Base-by-base conservation (phyloP, 768 basidiomycete species). In the Trametes villosa region DNA sequence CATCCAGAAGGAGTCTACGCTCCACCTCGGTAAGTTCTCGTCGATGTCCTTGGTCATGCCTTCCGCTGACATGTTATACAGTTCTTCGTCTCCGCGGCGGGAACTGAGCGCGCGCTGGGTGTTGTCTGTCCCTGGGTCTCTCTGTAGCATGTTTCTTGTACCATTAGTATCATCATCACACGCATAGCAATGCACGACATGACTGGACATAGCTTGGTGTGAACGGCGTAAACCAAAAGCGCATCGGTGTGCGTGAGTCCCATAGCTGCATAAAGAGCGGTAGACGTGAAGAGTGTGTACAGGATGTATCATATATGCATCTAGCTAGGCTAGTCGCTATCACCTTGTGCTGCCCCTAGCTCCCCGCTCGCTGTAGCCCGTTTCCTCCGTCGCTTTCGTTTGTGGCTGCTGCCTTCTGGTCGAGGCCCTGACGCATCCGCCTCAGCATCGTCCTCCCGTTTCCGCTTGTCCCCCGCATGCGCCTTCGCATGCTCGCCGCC, bases 31-130 rank as follows among this genome's bases (percentile, higher is more conserved):
- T 68, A 77, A 36, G 24, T 31, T 38, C 9, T 5, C 26, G 40
- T 31, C 8, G 22, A 18, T 12, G 51, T 31, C 1, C n/a, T 22
- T 47, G 8, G 34, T 27, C 15, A 15, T 38, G 36, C 29, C 13
- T 26, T 18, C 22, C 8, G 27, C 26, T 60, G 33, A 60, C 50
- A 22, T 20, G 29, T 1, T 1, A 18, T 45, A 5, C 49, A 73
- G 90, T 89, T 44, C 78, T 87, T 29, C 87, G 86, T 76, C 80
- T 88, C 8, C 87, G 87, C 57, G 86, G 87, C 72, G 94, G 94
- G 60, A 75, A 81, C 60, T 88, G 71, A 79, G 53, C 0, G 42
- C n/a, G n/a, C n/a, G n/a, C n/a, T 3, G 11, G 40, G 50, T 51
- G 47, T 55, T 17, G 48, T 40, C 45, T 30, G 11, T 41, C 36